Conservation (phyloP, 441 rosid genomes). For the Sinapis alba region DNA sequence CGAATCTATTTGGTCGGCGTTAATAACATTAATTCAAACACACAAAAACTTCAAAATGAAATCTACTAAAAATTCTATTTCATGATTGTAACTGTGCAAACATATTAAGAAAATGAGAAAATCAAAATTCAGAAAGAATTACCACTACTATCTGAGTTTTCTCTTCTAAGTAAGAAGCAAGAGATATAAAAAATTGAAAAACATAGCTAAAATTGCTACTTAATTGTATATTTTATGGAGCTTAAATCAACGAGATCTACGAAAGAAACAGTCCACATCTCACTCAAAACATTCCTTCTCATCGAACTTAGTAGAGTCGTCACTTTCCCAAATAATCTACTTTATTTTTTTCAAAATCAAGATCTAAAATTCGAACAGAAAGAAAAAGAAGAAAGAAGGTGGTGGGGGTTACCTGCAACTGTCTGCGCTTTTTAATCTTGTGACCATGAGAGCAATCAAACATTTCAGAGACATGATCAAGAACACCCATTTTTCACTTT, state of each 20-base stretch:
- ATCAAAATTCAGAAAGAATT: background rate
- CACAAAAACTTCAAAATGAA: too few species aligned
- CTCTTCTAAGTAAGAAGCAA: background rate
- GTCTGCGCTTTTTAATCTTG: conserved; percentile 64
- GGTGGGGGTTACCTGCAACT: conserved; percentile 61
- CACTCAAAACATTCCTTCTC: conserved; percentile 7
- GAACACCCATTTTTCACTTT: conserved; percentile 57
- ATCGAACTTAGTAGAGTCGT: background rate
- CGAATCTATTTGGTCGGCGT: conserved; percentile 34
- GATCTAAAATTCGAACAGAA: conserved; percentile 11
- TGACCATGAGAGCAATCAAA: conserved; percentile 72
- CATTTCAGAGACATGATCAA: conserved; percentile 78
- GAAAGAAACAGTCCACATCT: conserved; percentile 9
- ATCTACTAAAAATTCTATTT: too few species aligned
- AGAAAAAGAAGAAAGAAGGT: background rate
- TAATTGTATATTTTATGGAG: background rate
- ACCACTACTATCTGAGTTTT: background rate
- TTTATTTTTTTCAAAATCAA: background rate
- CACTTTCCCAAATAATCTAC: background rate
- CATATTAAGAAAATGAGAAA: background rate
- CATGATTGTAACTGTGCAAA: too few species aligned
- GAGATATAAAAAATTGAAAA: background rate
- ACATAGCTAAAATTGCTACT: background rate
- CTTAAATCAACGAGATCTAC: conserved; percentile 21
- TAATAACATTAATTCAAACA: too few species aligned